Conservation (phyloP, 495 filamentous ascomycete genomes). For the Penicillium pancosmium region DNA sequence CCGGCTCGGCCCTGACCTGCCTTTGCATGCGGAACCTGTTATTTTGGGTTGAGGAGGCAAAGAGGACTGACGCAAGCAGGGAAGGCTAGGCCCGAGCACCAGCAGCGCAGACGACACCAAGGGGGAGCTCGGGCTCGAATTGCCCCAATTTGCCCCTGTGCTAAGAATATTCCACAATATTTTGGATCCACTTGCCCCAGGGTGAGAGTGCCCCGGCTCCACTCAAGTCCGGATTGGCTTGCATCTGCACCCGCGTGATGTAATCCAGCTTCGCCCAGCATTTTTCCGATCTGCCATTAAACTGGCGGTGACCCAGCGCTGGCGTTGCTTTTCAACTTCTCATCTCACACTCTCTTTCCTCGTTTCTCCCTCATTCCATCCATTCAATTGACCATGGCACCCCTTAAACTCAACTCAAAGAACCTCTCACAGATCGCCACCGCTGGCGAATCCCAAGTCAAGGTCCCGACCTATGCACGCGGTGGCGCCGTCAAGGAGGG, state of each 20-base stretch:
- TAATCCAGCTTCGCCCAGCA: constrained; percentile 5
- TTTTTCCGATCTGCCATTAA: background rate
- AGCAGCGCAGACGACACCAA: background rate
- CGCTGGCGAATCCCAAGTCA: constrained; percentile 30
- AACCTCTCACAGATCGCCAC: constrained; percentile 41
- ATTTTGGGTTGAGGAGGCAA: background rate
- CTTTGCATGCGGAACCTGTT: background rate
- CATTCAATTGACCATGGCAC: constrained; percentile 29
- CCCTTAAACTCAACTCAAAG: constrained; percentile 43
- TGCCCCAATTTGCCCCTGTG: constrained; percentile 5
- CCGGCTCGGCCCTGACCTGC: background rate
- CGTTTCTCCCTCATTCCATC: background rate
- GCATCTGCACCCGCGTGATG: background rate
- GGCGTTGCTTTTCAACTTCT: background rate
- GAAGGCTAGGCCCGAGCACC: background rate
- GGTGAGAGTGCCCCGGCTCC: constrained; percentile 4
- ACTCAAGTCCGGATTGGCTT: constrained; percentile 1
- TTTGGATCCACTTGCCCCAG: constrained; percentile 5
- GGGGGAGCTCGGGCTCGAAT: background rate
- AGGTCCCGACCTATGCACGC: constrained; percentile 42
- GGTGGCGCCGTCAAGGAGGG: constrained; percentile 49
- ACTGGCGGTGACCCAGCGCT: background rate
- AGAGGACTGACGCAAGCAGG: constrained; percentile 4
- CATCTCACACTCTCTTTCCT: background rate
- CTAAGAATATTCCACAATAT: constrained; percentile 1